Percentiles rank a stretch among this genome's conserved stretches.
Conservation (phyloP, 148 eudicot genomes). For the Persicaria tinctoria region DNA sequence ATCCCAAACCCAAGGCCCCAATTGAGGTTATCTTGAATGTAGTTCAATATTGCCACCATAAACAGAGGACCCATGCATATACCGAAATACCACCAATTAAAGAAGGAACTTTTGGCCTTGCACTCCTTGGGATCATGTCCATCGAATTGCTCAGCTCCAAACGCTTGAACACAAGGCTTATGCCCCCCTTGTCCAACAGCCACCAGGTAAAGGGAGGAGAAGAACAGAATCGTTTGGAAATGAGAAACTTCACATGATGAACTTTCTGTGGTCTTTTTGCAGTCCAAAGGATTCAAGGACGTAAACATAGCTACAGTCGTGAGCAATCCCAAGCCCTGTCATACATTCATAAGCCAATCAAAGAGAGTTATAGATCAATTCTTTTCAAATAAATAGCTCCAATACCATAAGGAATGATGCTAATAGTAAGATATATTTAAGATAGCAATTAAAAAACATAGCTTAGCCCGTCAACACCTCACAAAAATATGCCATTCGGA, state of each 20-base stretch:
- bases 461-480: not conserved
- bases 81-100: constrained; percentile 81
- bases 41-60: constrained; percentile 32
- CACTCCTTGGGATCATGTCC: constrained; percentile 46
- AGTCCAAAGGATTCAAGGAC: constrained; percentile 15
- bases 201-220: constrained; percentile 51
- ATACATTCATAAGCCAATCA: not conserved
- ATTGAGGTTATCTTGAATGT: constrained; percentile 70
- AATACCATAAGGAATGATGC: not conserved
- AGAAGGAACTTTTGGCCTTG: constrained; percentile 82
- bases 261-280: constrained; percentile 8
- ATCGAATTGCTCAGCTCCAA: constrained; percentile 96
- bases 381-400: not conserved
- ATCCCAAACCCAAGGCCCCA: constrained; percentile 94
- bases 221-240: constrained; percentile 38
- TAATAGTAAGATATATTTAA: not conserved
- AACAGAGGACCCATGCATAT: constrained; percentile 30
- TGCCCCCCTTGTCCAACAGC: constrained; percentile 74
- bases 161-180: constrained; percentile 81
- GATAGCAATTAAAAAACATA: not conserved
- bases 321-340: constrained; percentile 64
- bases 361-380: not conserved
- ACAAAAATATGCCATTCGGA: no score
- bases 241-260: constrained; percentile 23
- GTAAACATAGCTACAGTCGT: constrained; percentile 42